Evolutionary conservation across 2,329 filamentous ascomycete genomes (phyloP).

Genomic region (Piedraia hortae): DNA sequence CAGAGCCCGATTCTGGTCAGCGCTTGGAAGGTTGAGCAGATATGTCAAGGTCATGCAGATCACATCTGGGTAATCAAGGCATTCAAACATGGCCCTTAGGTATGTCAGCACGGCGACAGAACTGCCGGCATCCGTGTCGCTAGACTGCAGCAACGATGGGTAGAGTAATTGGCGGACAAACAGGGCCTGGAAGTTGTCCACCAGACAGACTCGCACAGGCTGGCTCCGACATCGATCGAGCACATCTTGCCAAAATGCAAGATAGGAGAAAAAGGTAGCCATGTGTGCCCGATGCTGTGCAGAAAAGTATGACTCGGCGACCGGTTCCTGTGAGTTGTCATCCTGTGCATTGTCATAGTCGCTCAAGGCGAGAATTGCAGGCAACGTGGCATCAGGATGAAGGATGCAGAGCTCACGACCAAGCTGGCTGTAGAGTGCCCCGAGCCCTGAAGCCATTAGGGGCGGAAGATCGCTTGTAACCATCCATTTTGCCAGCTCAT

Average conservation of each 20-base stretch:
- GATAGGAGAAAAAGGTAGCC: constrained; percentile 77
- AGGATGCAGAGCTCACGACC: constrained; percentile 58
- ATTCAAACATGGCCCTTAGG: constrained; percentile 66
- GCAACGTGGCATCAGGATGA: constrained; percentile 44
- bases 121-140: constrained; percentile 86
- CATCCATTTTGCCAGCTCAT: constrained; percentile 75
- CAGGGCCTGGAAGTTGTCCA: constrained; percentile 92
- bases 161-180: constrained; percentile 92
- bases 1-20: constrained; percentile 1
- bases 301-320: constrained; percentile 47
- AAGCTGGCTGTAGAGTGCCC: constrained; percentile 44
- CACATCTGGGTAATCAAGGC: constrained; percentile 76
- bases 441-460: constrained; percentile 84
- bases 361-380: constrained; percentile 63
- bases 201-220: constrained; percentile 72
- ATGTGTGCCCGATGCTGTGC: constrained; percentile 60
- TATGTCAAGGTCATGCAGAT: constrained; percentile 86
- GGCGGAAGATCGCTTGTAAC: constrained; percentile 91
- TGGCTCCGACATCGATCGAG: constrained; percentile 79
- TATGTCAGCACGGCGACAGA: constrained; percentile 91
- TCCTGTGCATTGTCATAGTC: constrained; percentile 57
- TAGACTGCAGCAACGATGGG: constrained; percentile 83
- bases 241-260: constrained; percentile 95
- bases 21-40: constrained; percentile 39
- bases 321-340: constrained; percentile 36